These are phyloP conservation scores for Amauroascus niger DNA, from an alignment of 2,329 filamentous ascomycete species.

Conservation along the genomic window DNA sequence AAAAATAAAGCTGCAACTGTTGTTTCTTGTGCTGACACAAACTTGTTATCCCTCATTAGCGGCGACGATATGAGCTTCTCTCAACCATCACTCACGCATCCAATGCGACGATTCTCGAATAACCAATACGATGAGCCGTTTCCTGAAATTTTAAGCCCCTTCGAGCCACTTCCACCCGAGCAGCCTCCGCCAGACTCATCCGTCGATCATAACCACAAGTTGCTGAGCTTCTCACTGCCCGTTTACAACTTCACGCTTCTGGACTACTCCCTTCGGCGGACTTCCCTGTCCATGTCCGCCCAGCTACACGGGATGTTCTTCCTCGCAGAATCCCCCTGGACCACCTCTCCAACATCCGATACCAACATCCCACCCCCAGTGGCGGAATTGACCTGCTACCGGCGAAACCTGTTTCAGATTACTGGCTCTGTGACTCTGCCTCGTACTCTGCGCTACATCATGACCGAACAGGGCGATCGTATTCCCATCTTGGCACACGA, in stretches of 20 bases:
- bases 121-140: conserved; percentile 44
- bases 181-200: conserved; percentile 42
- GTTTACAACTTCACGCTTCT: conserved; percentile 52
- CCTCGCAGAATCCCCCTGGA: conserved; percentile 55
- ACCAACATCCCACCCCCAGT: conserved; percentile 44
- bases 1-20: too few species aligned
- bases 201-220: conserved; percentile 57
- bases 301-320: conserved; percentile 63
- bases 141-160: conserved; percentile 34
- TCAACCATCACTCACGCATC: conserved; percentile 32
- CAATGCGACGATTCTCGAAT: conserved; percentile 43
- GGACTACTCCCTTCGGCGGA: conserved; percentile 49
- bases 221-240: conserved; percentile 63
- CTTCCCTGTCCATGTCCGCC: conserved; percentile 49
- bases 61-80: conserved; percentile 46
- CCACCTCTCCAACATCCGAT: conserved; percentile 45
- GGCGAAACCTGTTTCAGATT: conserved; percentile 90
- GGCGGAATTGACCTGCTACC: conserved; percentile 82
- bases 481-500: conserved; percentile 76
- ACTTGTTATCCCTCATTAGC: conserved; percentile 22
- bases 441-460: conserved; percentile 64
- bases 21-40: conserved; percentile 13
- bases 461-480: conserved; percentile 74
- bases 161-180: conserved; percentile 24
- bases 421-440: conserved; percentile 80